phyloP scores from a whole-genome alignment of 768 basidiomycete species.

The Aureoboletus auriporus region DNA sequence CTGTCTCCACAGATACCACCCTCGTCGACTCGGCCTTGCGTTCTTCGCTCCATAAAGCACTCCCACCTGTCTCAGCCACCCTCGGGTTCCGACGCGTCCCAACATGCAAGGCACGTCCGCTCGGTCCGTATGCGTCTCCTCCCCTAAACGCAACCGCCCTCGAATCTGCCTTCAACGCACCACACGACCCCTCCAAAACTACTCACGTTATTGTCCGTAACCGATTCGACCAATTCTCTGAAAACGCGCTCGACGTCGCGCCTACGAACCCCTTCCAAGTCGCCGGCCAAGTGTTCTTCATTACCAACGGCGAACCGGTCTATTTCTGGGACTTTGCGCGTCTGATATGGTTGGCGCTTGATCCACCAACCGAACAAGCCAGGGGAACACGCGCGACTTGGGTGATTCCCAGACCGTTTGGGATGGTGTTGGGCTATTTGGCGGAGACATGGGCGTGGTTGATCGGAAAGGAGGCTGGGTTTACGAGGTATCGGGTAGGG shows the following conservation, averaged over 20 bases:
- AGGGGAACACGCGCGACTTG: constrained; percentile 41
- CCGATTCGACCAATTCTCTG: constrained; percentile 78
- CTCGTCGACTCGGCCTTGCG: constrained; percentile 41
- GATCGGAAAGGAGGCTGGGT: constrained; percentile 73
- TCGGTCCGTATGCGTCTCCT: constrained; percentile 73
- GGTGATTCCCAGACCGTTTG: constrained; percentile 59
- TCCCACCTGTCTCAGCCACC: constrained; percentile 63
- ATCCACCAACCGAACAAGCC: constrained; percentile 38
- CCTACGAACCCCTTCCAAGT: constrained; percentile 64
- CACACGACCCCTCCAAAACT: constrained; percentile 31
- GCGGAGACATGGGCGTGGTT: constrained; percentile 74
- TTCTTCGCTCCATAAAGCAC: constrained; percentile 43
- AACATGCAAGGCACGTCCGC: constrained; percentile 73
- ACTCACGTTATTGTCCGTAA: constrained; percentile 64
- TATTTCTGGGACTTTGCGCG: constrained; percentile 96
- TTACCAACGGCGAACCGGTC: constrained; percentile 94
- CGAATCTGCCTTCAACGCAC: constrained; percentile 51
- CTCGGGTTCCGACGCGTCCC: constrained; percentile 64
- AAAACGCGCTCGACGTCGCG: constrained; percentile 48
- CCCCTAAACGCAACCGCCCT: constrained; percentile 57
- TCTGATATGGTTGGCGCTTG: constrained; percentile 70
- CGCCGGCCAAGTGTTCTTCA: constrained; percentile 92
- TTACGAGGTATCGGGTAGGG: constrained; percentile 81
- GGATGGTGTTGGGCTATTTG: constrained; percentile 64
- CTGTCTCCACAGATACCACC: constrained; percentile 27